These are phyloP conservation scores for Crepidotus sp. DNA, from an alignment of 1,284 basidiomycete species.

Conservation along the genomic window DNA sequence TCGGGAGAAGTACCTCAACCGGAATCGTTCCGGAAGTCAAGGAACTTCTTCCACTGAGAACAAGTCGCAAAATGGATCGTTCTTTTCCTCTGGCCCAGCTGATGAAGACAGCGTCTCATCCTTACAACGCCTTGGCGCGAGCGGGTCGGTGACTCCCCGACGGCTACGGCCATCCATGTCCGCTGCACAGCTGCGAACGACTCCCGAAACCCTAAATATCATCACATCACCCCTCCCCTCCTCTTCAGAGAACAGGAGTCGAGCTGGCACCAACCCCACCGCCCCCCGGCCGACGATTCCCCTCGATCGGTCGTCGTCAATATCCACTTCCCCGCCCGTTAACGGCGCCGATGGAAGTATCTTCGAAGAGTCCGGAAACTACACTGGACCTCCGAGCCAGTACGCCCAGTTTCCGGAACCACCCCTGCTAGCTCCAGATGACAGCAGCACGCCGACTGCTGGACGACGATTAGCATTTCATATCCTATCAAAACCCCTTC, in stretches of 20 bases:
- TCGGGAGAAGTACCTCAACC: conserved; percentile 72
- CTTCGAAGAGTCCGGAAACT: conserved; percentile 38
- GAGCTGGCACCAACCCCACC: conserved; percentile 61
- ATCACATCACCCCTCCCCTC: conserved; percentile 27
- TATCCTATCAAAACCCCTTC: conserved; percentile 48
- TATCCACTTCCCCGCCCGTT: conserved; percentile 37
- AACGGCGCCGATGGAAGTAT: conserved; percentile 29
- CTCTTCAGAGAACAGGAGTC: conserved; percentile 43
- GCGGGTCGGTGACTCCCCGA: conserved; percentile 51
- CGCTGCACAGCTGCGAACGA: conserved; percentile 61
- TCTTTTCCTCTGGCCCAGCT: conserved; percentile 39
- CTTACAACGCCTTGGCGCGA: conserved; percentile 37
- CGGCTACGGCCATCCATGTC: conserved; percentile 65
- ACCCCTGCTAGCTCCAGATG: conserved; percentile 30
- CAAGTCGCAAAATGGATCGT: conserved; percentile 48
- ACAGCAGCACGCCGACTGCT: conserved; percentile 36
- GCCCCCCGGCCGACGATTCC: conserved; percentile 32
- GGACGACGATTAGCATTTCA: conserved; percentile 60
- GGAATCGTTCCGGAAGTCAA: conserved; percentile 70
- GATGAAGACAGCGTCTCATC: conserved; percentile 46
- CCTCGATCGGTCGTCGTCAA: conserved; percentile 43
- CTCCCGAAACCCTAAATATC: conserved; percentile 29
- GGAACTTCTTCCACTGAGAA: conserved; percentile 63
- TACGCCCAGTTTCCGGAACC: conserved; percentile 67
- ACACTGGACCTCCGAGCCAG: conserved; percentile 54